Evolutionary conservation across 768 basidiomycete genomes (phyloP), one percentile per base, ranked within the genome.

Genomic region (Hebeloma cylindrosporum): DNA sequence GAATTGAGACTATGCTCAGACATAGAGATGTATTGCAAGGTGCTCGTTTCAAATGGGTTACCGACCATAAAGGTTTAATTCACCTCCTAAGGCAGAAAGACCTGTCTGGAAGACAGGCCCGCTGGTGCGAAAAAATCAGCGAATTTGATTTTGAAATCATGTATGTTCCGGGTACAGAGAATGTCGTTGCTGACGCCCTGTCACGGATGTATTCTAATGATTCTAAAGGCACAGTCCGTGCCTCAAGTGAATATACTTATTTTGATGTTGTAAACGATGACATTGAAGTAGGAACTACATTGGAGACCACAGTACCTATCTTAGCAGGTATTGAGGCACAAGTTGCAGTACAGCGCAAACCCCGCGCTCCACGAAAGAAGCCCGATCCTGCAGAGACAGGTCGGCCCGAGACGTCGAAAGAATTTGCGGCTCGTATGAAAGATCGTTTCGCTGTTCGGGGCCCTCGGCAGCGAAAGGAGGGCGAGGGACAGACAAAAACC

Each of bases 121-220:
- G 64, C 0, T 75, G 74, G 75, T 20, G 66, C 3, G 63, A 74
- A 43, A 64, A 66, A 17, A 46, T 79, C 0, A 43, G 51, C 0
- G 53, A 67, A 13, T 78, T 71, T 43, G 63, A 75, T 30, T 77
- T 58, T 37, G 53, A 48, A 45, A 60, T 61, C 11, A 53, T 47
- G 11, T 67, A 67, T 41, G 56, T 65, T 1, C 57, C 65, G 0
- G 75, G 74, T 0, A 51, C 54, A 0, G 60, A 66, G 4, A 75
- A 79, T 46, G 52, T 62, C 0, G 47, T 70, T 0, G 63, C 69
- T 0, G 73, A 78, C 52, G 64, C 71, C 0, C 51, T 78, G 4
- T 77, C 72, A 0, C 53, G 65, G 3, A 45, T 25, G 17, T 67
- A 62, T 32, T 53, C 57, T 7, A 56, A 58, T 41, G 56, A 61